phyloP scores from a whole-genome alignment of 2,329 filamentous ascomycete genomes.

The Beauveria sp. region DNA sequence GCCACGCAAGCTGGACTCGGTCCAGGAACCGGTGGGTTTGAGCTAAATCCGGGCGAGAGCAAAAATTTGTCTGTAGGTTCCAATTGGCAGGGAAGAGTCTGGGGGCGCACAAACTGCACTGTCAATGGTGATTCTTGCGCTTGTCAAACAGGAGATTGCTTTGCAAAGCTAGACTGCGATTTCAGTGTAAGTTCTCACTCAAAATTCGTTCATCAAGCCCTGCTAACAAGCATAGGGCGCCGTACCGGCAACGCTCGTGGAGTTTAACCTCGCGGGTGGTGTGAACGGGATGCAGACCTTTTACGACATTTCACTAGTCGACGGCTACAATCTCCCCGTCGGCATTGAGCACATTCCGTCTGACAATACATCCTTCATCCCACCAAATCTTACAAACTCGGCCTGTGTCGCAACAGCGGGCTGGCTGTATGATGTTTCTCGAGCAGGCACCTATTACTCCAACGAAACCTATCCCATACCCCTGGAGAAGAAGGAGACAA shows the following conservation, averaged over 20 bases:
- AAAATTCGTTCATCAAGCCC: background rate
- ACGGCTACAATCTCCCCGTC: slow-evolving; percentile 75
- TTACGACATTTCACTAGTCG: slow-evolving; percentile 79
- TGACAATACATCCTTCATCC: slow-evolving; percentile 57
- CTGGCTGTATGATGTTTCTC: slow-evolving; percentile 47
- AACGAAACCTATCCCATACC: slow-evolving; percentile 61
- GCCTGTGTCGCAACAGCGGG: slow-evolving; percentile 68
- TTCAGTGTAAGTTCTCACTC: slow-evolving; percentile 48
- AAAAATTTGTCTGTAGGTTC: slow-evolving; percentile 57
- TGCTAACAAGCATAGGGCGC: slow-evolving; percentile 46
- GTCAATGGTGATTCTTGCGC: slow-evolving; percentile 61
- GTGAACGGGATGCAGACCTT: slow-evolving; percentile 56
- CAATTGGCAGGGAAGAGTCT: slow-evolving; percentile 75
- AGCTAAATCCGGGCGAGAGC: slow-evolving; percentile 50
- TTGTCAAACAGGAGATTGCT: slow-evolving; percentile 72
- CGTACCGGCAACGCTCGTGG: slow-evolving; percentile 68
- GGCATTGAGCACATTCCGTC: slow-evolving; percentile 55
- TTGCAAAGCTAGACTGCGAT: slow-evolving; percentile 59
- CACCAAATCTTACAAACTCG: slow-evolving; percentile 68
- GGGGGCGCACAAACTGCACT: slow-evolving; percentile 78
- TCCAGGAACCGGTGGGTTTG: slow-evolving; percentile 61
- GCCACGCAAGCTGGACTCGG: slow-evolving; percentile 64
- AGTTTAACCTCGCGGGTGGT: slow-evolving; percentile 69
- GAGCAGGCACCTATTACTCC: slow-evolving; percentile 50
- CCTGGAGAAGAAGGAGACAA: slow-evolving; percentile 53